Conservation (phyloP, 2,329 filamentous ascomycete genomes). For the Ceratocystis ficicola region DNA sequence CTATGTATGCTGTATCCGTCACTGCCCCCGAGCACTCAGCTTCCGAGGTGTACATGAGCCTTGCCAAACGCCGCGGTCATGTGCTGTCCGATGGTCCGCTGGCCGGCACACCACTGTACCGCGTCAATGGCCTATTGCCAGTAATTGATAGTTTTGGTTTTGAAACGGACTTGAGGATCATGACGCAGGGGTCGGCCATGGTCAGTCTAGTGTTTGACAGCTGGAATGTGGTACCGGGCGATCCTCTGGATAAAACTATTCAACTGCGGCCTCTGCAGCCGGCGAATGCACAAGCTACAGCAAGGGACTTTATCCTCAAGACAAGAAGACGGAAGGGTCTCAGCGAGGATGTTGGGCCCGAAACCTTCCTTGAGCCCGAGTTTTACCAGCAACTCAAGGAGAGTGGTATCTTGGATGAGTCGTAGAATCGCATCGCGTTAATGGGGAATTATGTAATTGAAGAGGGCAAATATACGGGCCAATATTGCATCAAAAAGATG, state of each 20-base stretch:
- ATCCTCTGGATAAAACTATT: conserved; percentile 81
- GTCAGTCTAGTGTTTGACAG: conserved; percentile 88
- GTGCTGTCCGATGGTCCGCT: conserved; percentile 90
- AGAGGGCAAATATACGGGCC: not conserved
- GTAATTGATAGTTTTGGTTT: conserved; percentile 98
- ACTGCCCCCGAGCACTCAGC: conserved; percentile 84
- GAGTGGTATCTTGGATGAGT: conserved; percentile 66
- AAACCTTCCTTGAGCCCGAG: conserved; percentile 92
- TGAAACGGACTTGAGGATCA: conserved; percentile 91
- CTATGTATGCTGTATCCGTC: conserved; percentile 84
- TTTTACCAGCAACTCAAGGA: conserved; percentile 80
- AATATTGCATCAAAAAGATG: not conserved
- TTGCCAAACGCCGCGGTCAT: conserved; percentile 78
- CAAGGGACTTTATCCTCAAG: conserved; percentile 93
- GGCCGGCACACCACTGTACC: conserved; percentile 85
- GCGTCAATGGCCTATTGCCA: conserved; percentile 78
- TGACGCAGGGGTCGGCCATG: conserved; percentile 85
- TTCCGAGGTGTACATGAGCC: conserved; percentile 78
- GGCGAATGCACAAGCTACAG: conserved; percentile 75
- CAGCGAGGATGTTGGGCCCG: conserved; percentile 88
- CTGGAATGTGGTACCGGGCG: conserved; percentile 91
- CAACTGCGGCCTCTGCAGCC: conserved; percentile 75
- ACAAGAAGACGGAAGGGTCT: conserved; percentile 85
- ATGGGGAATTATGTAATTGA: not conserved
- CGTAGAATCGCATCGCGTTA: conserved; percentile 23